These are phyloP conservation scores for Phytophthora sp. DNA, from an alignment of 352 stramenopile species.

Conservation along the genomic window DNA sequence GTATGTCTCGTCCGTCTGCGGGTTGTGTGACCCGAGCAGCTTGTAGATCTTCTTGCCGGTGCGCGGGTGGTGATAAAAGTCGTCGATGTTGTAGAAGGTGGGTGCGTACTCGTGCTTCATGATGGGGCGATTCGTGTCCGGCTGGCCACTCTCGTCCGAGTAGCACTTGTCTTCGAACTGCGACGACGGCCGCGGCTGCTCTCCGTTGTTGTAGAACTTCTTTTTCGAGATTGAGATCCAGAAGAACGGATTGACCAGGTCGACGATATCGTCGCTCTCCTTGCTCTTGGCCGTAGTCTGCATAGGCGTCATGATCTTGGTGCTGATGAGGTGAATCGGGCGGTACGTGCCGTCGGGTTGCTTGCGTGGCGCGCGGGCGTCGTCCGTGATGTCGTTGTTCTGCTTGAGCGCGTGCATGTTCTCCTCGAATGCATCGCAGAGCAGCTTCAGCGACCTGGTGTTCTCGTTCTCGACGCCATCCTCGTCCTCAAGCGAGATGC, in stretches of 20 bases:
- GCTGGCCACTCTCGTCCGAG: background rate
- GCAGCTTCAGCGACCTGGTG: background rate
- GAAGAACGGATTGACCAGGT: background rate
- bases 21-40: background rate
- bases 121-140: background rate
- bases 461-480: background rate
- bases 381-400: background rate
- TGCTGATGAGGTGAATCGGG: background rate
- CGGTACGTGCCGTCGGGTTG: background rate
- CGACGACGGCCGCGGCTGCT: background rate
- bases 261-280: background rate
- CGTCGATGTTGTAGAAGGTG: background rate
- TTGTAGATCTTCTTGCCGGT: background rate
- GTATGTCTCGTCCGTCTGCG: background rate
- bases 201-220: background rate
- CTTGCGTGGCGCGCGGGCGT: background rate
- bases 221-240: background rate
- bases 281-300: background rate
- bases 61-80: slow-evolving; percentile 1
- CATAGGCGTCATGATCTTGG: background rate
- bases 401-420: background rate
- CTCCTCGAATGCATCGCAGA: background rate
- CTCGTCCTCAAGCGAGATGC: background rate
- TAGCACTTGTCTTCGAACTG: background rate
- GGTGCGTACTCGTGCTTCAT: background rate